Evolutionary conservation across 805 yeast genomes (phyloP).

Genomic region (Suhomyces canberraensis): DNA sequence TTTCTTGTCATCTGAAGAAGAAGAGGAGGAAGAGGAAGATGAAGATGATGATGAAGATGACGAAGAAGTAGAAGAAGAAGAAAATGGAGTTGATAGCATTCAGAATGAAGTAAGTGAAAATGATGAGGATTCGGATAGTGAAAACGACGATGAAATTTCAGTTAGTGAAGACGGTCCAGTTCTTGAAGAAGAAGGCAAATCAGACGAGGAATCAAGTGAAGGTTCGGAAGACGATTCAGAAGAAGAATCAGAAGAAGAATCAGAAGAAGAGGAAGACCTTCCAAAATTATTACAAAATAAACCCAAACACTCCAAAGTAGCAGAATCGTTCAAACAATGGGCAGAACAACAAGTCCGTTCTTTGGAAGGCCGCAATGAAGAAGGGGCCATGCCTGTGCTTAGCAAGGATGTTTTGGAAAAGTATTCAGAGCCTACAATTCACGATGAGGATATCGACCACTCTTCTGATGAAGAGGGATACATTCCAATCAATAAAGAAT

Average conservation of each 20-base stretch:
- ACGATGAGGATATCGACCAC: slow-evolving; percentile 70
- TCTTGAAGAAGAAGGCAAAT: too few relatives aligned
- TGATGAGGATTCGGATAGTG: slow-evolving; percentile 14
- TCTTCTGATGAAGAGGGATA: slow-evolving; percentile 61
- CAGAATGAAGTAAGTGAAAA: slow-evolving; percentile 12
- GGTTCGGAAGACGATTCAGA: slow-evolving; percentile 30
- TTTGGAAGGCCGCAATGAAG: slow-evolving; percentile 55
- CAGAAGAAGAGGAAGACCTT: slow-evolving; percentile 24
- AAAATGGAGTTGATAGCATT: slow-evolving; percentile 20
- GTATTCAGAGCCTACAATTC: slow-evolving; percentile 48
- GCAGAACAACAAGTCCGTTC: slow-evolving; percentile 70
- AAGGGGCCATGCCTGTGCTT: slow-evolving; percentile 43
- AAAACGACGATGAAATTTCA: slow-evolving; percentile 8
- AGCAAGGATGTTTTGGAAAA: slow-evolving; percentile 44
- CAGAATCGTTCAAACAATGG: slow-evolving; percentile 78
- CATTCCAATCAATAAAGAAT: slow-evolving; percentile 53
- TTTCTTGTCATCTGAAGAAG: slow-evolving; percentile 43
- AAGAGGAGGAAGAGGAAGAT: slow-evolving; percentile 18
- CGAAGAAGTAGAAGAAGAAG: slow-evolving; percentile 16
- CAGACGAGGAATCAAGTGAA: slow-evolving; percentile 25
- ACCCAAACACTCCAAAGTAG: slow-evolving; percentile 44
- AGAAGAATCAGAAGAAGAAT: slow-evolving; percentile 27
- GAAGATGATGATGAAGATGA: slow-evolving; percentile 15
- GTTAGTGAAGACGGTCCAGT: slow-evolving; percentile 21
- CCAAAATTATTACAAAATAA: slow-evolving; percentile 36